Evolutionary conservation across 2,329 filamentous ascomycete genomes (phyloP), one percentile per base, ranked within the genome.

Genomic region (Ambrosiella beaveri): DNA sequence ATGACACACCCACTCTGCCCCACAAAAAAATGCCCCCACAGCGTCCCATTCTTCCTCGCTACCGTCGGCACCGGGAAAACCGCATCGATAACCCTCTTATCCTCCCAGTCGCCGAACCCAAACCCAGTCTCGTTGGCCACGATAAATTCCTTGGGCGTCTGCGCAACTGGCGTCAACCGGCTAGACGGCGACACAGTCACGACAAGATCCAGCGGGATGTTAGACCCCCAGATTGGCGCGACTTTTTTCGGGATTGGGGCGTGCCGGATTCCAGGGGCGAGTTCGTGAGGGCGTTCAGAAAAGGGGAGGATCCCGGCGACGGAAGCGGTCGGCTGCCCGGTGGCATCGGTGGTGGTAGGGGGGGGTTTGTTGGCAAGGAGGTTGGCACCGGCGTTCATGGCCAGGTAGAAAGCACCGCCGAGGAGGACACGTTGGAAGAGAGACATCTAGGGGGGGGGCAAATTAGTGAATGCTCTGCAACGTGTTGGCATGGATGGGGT

Each of bases 1-100:
- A 95, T 73, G 58, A 79, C 76, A 60, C 80, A 79, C 57, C 90
- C 91, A 8, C 82, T 73, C 63, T 95, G 79, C 9, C 82, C 88
- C 61, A 97, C 74, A 65, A 89, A 95, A 70, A 97, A 94, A 69
- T 98, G 93, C 1, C 87, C 91, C 82, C 88, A 96, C 8, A 98
- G 78, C 1, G 91, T 96, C 39, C 88, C 89, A 68, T 97, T 97
- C 64, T 89, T 78, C 74, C 96, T 90, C 0, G 95, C 89, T 47
- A 80, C 76, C 62, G 76, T 75, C 2, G 93, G 91, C 3, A 97
- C 82, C 2, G 76, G 71, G 67, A 98, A 88, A 41, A 76, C 83
- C 6, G 86, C 86, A 64, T 91, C 83, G 59, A 90, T 77, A 57
- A 84, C 77, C 59, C 93, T 81, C 66, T 78, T 84, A 65, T 97